phyloP scores from a whole-genome alignment of 352 stramenopile genomes.

The Pythium aquatile region DNA sequence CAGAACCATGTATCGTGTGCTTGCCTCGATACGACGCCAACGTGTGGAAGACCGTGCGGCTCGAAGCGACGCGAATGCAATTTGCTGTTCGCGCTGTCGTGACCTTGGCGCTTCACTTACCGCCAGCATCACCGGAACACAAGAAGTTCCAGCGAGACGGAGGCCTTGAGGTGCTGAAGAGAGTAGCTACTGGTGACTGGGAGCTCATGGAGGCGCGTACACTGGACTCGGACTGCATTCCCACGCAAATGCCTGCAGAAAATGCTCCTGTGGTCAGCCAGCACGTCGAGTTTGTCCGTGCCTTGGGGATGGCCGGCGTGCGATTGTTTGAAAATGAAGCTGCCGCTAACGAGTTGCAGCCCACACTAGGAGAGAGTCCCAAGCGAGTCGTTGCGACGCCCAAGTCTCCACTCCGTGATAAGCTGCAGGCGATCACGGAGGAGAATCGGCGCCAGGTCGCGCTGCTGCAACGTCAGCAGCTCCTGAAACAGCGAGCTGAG shows the following conservation, averaged over 20 bases:
- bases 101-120: conserved; percentile 34
- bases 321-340: conserved; percentile 4
- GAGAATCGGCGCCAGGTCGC: background rate
- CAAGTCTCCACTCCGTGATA: conserved; percentile 10
- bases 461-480: background rate
- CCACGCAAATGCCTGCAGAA: background rate
- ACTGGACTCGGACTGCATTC: too few relatives aligned
- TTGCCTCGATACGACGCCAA: background rate
- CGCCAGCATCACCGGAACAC: conserved; percentile 32
- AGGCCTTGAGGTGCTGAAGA: background rate
- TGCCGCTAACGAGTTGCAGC: background rate
- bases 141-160: conserved; percentile 27
- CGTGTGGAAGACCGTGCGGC: conserved; percentile 20
- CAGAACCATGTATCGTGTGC: conserved; percentile 9
- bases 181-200: background rate
- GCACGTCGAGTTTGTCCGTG: background rate
- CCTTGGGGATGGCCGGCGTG: conserved; percentile 7
- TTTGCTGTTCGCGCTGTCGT: conserved; percentile 39
- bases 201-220: background rate
- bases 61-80: conserved; percentile 27
- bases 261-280: background rate
- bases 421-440: conserved; percentile 14
- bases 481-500: background rate
- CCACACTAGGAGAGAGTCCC: background rate
- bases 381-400: background rate